phyloP scores from a whole-genome alignment of 2,329 filamentous ascomycete species.

The Pseudogymnoascus sp. region DNA sequence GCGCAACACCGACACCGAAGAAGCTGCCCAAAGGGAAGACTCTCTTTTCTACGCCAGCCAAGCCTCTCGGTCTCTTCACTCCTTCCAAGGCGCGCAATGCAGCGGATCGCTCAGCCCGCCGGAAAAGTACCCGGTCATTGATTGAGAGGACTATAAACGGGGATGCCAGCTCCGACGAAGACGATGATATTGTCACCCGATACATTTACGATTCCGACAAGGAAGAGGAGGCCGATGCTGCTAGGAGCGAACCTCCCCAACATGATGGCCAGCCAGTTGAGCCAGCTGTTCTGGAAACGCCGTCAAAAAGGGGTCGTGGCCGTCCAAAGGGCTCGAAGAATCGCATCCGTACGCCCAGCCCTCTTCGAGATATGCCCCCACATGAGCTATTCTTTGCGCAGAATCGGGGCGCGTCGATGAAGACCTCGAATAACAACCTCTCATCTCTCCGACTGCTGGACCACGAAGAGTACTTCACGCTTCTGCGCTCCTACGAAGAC shows the following conservation, averaged over 20 bases:
- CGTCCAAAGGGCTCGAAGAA: slow-evolving; percentile 39
- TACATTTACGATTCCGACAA: slow-evolving; percentile 57
- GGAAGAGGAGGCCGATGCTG: slow-evolving; percentile 31
- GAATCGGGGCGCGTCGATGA: slow-evolving; percentile 70
- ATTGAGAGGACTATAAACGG: slow-evolving; percentile 62
- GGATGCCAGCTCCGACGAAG: slow-evolving; percentile 60
- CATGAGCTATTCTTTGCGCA: slow-evolving; percentile 93
- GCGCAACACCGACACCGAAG: slow-evolving; percentile 15
- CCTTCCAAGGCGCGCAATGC: slow-evolving; percentile 35
- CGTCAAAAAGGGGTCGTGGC: slow-evolving; percentile 42
- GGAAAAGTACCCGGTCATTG: slow-evolving; percentile 71
- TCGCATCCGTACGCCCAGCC: slow-evolving; percentile 43
- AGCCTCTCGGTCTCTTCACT: slow-evolving; percentile 11
- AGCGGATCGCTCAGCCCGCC: slow-evolving; percentile 69
- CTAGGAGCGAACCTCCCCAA: slow-evolving; percentile 23
- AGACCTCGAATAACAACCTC: slow-evolving; percentile 82
- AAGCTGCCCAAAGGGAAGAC: slow-evolving; percentile 17
- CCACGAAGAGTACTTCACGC: slow-evolving; percentile 82
- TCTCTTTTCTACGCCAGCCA: slow-evolving; percentile 24
- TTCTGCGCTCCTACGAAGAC: slow-evolving; percentile 54
- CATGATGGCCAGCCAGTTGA: slow-evolving; percentile 8
- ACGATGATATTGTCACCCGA: slow-evolving; percentile 57
- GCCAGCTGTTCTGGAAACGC: slow-evolving; percentile 33
- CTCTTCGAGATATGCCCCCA: slow-evolving; percentile 70
- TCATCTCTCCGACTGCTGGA: slow-evolving; percentile 67